Evolutionary conservation across 805 yeast species (phyloP).

Genomic region (Huiozyma sinensis): DNA sequence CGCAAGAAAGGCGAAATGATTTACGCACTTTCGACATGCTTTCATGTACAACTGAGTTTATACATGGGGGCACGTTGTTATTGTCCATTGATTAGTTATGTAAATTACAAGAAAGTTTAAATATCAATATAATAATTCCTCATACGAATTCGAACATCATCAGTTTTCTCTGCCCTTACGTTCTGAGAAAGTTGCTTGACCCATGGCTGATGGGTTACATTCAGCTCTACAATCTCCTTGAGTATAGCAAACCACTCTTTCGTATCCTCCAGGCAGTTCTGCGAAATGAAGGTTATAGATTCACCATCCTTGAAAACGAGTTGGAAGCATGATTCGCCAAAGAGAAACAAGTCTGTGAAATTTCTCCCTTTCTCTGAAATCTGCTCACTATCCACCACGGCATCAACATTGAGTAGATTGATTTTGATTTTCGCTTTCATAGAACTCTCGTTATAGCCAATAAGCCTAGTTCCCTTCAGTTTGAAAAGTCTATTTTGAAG

Average conservation of each 20-base stretch:
- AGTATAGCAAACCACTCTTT: conserved; percentile 53
- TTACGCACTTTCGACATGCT: too few species aligned
- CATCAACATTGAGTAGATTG: conserved; percentile 57
- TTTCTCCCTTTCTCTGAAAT: conserved; percentile 35
- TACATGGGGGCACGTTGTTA: too few species aligned
- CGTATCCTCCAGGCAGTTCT: conserved; percentile 44
- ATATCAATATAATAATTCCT: not conserved
- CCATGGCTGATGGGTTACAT: conserved; percentile 54
- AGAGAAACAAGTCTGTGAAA: conserved; percentile 58
- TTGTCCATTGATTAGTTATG: not conserved
- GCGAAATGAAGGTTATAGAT: conserved; percentile 76
- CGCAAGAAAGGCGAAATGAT: too few species aligned
- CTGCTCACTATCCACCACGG: conserved; percentile 28
- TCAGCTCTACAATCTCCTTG: conserved; percentile 44
- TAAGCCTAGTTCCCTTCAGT: conserved; percentile 57
- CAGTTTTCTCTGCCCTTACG: not conserved
- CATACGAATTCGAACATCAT: not conserved
- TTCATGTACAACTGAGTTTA: too few species aligned
- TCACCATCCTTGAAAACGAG: conserved; percentile 72
- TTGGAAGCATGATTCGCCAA: conserved; percentile 61
- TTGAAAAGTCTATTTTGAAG: conserved; percentile 70
- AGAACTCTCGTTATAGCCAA: conserved; percentile 65
- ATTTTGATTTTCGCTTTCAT: conserved; percentile 65
- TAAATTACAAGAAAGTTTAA: too few species aligned
- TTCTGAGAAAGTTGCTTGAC: conserved; percentile 28